phyloP scores from a whole-genome alignment of 73 alveolate genomes.

The Symbiodinium natans region DNA sequence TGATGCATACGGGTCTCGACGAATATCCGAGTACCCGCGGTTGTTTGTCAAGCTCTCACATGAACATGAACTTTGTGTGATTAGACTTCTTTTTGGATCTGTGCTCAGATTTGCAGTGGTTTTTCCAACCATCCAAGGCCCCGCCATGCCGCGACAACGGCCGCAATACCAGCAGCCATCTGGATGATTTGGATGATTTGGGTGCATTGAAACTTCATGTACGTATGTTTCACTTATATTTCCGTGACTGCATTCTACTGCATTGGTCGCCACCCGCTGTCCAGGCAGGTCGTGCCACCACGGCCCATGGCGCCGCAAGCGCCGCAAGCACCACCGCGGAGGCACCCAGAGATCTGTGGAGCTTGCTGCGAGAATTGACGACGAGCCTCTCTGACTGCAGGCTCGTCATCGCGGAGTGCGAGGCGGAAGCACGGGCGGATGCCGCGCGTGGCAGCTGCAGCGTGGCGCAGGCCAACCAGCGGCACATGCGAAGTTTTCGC shows the following conservation, averaged over 20 bases:
- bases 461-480: conserved; percentile 33
- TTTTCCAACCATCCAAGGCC: background rate
- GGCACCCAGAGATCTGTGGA: background rate
- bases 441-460: conserved; percentile 72
- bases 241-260: too few relatives aligned
- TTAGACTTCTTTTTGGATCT: too few relatives aligned
- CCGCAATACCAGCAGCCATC: background rate
- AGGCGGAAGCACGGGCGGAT: conserved; percentile 76
- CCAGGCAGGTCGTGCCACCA: conserved; percentile 1
- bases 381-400: background rate
- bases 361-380: too few relatives aligned
- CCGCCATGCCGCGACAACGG: background rate
- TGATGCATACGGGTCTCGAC: too few relatives aligned
- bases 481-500: background rate
- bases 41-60: too few relatives aligned
- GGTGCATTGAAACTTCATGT: too few relatives aligned
- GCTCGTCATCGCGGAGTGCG: conserved; percentile 83
- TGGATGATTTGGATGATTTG: too few relatives aligned
- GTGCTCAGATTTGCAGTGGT: background rate
- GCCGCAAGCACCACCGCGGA: background rate
- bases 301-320: conserved; percentile 13
- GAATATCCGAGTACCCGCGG: too few relatives aligned
- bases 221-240: too few relatives aligned
- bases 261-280: too few relatives aligned
- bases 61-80: too few relatives aligned